Evolutionary conservation across 345 rosid genomes (phyloP), one percentile per base, ranked within the genome.

Genomic region (Moringa oleifera): DNA sequence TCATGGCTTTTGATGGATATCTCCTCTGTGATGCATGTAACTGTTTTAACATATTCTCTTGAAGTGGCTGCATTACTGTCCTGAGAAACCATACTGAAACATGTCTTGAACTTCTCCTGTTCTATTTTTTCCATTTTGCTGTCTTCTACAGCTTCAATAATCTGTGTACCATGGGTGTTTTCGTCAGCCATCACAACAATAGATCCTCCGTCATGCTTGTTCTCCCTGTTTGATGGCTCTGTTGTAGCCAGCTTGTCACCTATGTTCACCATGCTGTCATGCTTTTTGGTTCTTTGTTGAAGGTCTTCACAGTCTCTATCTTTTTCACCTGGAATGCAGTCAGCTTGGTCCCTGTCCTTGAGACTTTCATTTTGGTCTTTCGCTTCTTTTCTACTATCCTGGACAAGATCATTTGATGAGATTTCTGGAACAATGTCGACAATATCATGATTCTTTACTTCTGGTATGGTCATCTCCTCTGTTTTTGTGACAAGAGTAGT

Each of bases 101-200:
- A 52, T 24, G 18, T 52, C 23, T 68, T 63, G 20, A 57, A 36
- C 59, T 57, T 62, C 65, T 77, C 74, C 20, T 41, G 47, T 41
- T 41, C 9, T 41, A 2, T 41, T 41, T 41, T 62, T 51, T 37
- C 70, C 18, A 8, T 63, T 50, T 65, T 37, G 46, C 31, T 53
- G 46, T 62, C 23, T 28, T 68, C 57, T 21, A 21, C 36, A 22
- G 53, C 51, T 53, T 59, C 28, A 20, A 47, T 16, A 37, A 51
- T 11, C 58, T 54, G 18, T 21, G 53, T 53, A 2, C 62, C 62
- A 9, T 7, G 47, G 52, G 12, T 51, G 45, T 37, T 33, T 41
- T 60, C 62, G 28, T 71, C 50, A 25, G 25, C 25, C 53, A 45
- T 49, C 17, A 20, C 6, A 6, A n/a, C 36, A 20, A 58, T 25